A percentile compares a stretch with the other conserved stretches of the same genome.
These are phyloP conservation scores for Nissolia schottii DNA, from an alignment of 306 rosid genomes.

Conservation along the genomic window DNA sequence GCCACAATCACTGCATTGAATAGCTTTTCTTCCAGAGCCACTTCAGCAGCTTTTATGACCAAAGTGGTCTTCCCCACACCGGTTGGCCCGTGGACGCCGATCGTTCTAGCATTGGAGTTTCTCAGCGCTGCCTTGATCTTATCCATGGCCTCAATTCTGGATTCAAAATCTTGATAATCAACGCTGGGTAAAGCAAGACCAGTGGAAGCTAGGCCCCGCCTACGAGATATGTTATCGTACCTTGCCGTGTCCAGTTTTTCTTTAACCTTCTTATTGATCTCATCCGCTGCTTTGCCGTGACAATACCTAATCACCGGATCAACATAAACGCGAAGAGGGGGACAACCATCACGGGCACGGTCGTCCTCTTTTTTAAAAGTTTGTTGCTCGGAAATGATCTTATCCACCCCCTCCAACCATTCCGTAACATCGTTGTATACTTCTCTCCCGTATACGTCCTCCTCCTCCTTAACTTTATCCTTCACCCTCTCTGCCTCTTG, in stretches of 20 bases:
- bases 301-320: background rate
- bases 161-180: background rate
- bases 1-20: background rate
- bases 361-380: too few relatives aligned
- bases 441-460: too few relatives aligned
- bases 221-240: background rate
- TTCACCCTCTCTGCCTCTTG: too few relatives aligned
- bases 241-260: background rate
- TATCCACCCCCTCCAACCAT: too few relatives aligned
- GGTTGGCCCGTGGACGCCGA: background rate
- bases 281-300: background rate
- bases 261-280: background rate
- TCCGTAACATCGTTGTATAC: too few relatives aligned
- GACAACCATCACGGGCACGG: too few relatives aligned
- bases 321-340: too few relatives aligned
- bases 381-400: too few relatives aligned
- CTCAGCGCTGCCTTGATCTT: background rate
- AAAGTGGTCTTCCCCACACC: slow-evolving; percentile 20
- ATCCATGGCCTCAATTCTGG: background rate
- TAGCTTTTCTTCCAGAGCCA: background rate
- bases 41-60: background rate
- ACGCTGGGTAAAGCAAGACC: background rate
- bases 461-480: too few relatives aligned
- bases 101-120: background rate
- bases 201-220: background rate